A percentile compares a stretch with the other conserved stretches of the same genome.
These are phyloP conservation scores for Dothidotthia symphoricarpi DNA, from an alignment of 2,329 filamentous ascomycete species.

Conservation along the genomic window DNA sequence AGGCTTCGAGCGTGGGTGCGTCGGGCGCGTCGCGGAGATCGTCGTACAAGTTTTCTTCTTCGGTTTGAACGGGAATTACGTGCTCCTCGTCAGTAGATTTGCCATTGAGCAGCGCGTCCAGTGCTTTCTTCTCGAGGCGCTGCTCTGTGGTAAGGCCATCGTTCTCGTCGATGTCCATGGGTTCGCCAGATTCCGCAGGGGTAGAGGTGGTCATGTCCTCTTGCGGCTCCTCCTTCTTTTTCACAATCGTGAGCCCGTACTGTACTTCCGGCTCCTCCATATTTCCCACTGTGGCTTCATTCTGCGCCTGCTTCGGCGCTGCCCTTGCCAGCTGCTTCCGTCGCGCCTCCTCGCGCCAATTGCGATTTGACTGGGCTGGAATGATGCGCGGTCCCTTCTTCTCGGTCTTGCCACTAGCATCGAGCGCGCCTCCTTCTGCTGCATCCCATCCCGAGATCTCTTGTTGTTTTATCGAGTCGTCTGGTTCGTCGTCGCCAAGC, in stretches of 20 bases:
- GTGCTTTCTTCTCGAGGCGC: conserved; percentile 54
- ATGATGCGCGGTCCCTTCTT: conserved; percentile 57
- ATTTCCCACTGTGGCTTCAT: conserved; percentile 37
- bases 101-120: conserved; percentile 47
- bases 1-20: conserved; percentile 74
- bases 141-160: conserved; percentile 33
- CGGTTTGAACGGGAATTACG: conserved; percentile 44
- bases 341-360: conserved; percentile 59
- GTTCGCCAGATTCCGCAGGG: conserved; percentile 10
- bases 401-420: conserved; percentile 35
- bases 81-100: conserved; percentile 37
- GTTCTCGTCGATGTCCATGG: conserved; percentile 30
- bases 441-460: conserved; percentile 58
- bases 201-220: conserved; percentile 7
- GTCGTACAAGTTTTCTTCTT: conserved; percentile 68
- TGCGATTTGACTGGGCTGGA: conserved; percentile 56
- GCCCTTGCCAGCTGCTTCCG: conserved; percentile 59
- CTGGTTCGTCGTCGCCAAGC: conserved; percentile 34
- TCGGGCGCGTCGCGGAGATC: conserved; percentile 73
- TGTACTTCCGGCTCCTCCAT: conserved; percentile 43
- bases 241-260: conserved; percentile 56
- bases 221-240: conserved; percentile 22
- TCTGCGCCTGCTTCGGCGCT: conserved; percentile 47
- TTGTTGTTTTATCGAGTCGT: conserved; percentile 24
- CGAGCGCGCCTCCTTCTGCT: conserved; percentile 51